Evolutionary conservation across 2,329 filamentous ascomycete genomes (phyloP).

Genomic region (Cryphonectria parasitica): DNA sequence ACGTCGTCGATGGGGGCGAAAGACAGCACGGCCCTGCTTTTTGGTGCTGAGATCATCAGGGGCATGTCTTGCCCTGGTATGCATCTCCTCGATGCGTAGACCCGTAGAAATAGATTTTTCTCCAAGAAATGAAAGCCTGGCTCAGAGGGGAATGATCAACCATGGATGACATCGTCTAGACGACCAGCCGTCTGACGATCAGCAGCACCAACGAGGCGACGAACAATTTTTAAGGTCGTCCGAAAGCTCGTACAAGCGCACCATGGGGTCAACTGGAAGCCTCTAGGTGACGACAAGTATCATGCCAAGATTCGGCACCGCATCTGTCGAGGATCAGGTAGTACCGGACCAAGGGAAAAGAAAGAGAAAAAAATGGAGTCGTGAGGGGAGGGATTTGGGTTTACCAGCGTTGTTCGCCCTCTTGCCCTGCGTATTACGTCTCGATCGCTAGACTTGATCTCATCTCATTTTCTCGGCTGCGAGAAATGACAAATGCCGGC

Average conservation of each 20-base stretch:
- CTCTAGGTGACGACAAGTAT: background rate
- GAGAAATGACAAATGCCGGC: background rate
- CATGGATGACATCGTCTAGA: background rate
- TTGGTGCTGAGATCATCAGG: background rate
- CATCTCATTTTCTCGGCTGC: background rate
- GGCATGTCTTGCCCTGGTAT: background rate
- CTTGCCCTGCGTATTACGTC: background rate
- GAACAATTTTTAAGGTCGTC: background rate
- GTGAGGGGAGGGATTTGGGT: background rate
- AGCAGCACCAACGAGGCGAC: background rate
- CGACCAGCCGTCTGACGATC: background rate
- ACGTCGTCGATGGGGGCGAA: background rate
- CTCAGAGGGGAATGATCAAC: background rate
- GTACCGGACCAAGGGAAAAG: background rate
- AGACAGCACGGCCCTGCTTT: background rate
- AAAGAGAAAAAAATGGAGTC: background rate
- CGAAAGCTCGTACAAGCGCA: background rate
- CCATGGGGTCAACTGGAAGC: background rate
- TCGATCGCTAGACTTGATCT: background rate
- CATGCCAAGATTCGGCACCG: too few species aligned
- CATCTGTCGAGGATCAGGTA: background rate
- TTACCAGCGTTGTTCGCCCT: constrained; percentile 6
- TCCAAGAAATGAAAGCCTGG: background rate
- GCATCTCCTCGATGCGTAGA: background rate
- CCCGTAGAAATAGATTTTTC: background rate